Base-by-base conservation (phyloP, 2,329 filamentous ascomycete genomes). In the Penicillium concentricum region DNA sequence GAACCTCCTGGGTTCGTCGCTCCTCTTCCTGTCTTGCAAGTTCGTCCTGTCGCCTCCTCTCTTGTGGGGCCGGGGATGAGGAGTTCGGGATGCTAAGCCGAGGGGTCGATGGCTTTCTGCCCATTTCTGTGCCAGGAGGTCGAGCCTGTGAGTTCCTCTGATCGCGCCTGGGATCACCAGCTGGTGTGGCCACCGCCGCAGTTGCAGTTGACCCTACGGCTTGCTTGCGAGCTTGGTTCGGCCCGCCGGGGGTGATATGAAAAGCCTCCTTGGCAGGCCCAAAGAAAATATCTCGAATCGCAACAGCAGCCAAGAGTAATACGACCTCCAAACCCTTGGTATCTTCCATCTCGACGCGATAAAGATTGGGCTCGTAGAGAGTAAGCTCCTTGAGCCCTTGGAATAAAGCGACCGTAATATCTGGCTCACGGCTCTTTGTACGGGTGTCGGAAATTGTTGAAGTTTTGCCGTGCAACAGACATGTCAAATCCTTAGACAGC, bases 401-500 rank as follows among this genome's bases (percentile, higher is more conserved):
- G 79, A 92, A 96, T 66, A 97, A 83, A 2, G 91, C 92, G n/a
- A 97, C 82, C 0, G 92, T 92, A 65, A 97, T 97, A 74, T 97
- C 94, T 0, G 94, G 93, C 72, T 99, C 94, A 71, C 90, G 93
- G 78, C 82, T 89, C 79, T 90, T 86, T 63, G 81, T 90, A 75
- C 87, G 90, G 22, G 84, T 85, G 30, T 84, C 84, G 13, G 77
- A 69, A 3, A 78, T 71, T 49, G 84, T 81, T 0, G 89, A 84
- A 13, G 85, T 88, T 71, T 87, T 90, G 16, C 93, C 92, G 0
- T 88, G 89, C 77, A 96, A 82, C 73, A 89, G 92, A 74, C 92
- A 97, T 2, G 90, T 91, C 79, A 96, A 86, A 68, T 96, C 91
- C 76, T 90, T 94, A 56, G 87, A 89, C 53, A 96, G 77, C 62